Evolutionary conservation across 2,329 filamentous ascomycete genomes (phyloP).

Genomic region (Torrubiella hemipterigena): DNA sequence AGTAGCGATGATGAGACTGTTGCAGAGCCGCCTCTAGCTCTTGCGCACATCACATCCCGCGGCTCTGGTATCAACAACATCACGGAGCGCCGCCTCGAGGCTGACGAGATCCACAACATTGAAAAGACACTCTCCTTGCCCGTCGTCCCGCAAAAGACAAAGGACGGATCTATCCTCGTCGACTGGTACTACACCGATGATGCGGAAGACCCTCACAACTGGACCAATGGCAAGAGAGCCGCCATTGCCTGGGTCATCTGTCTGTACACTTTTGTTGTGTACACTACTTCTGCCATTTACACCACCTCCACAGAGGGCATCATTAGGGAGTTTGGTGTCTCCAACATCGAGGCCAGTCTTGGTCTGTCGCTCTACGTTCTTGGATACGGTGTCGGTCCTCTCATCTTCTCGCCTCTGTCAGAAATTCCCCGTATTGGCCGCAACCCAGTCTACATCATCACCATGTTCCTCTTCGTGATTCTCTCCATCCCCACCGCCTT

Average conservation of each 20-base stretch:
- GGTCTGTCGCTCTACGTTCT: constrained; percentile 52
- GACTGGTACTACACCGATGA: constrained; percentile 45
- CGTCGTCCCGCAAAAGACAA: constrained; percentile 34
- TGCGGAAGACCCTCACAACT: constrained; percentile 43
- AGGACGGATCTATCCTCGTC: constrained; percentile 38
- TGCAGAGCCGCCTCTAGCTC: background rate
- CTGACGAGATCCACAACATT: constrained; percentile 21
- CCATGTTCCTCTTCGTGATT: constrained; percentile 57
- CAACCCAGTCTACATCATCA: constrained; percentile 55
- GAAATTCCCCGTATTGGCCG: constrained; percentile 57
- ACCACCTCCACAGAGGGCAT: constrained; percentile 34
- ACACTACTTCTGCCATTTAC: constrained; percentile 35
- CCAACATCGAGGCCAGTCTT: constrained; percentile 37
- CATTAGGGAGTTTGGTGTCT: constrained; percentile 39
- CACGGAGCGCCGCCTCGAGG: constrained; percentile 21
- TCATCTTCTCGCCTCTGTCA: constrained; percentile 53
- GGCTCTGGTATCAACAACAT: constrained; percentile 10
- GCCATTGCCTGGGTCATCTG: constrained; percentile 33
- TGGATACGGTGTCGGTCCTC: constrained; percentile 50
- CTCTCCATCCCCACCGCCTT: constrained; percentile 53
- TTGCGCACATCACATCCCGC: constrained; percentile 1
- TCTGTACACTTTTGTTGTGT: constrained; percentile 49
- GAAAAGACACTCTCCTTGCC: constrained; percentile 35
- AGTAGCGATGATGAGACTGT: background rate
- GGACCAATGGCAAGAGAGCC: constrained; percentile 29